Percentiles rank a stretch among this genome's conserved stretches.
Conservation (phyloP, 129 eudicot species). For the Escallonia rubra region DNA sequence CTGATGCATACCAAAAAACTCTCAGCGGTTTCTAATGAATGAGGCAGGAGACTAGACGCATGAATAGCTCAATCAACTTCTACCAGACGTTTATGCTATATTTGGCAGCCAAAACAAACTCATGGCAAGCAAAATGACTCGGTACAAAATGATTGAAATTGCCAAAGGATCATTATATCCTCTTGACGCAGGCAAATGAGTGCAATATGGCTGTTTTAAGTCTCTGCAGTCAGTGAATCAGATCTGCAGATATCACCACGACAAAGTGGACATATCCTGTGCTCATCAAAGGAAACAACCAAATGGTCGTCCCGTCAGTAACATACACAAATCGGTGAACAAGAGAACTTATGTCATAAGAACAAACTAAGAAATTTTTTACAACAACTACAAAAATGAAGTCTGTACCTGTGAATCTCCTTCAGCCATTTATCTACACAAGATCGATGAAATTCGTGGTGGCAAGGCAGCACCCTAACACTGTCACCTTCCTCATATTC, state of each 20-base stretch:
- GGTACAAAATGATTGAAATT: constrained; percentile 25
- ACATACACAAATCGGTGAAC: background rate
- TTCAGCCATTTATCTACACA: constrained; percentile 97
- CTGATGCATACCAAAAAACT: no score
- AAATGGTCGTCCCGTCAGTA: background rate
- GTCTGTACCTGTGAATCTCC: constrained; percentile 83
- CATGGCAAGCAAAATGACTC: background rate
- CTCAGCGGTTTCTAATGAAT: no score
- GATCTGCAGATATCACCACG: constrained; percentile 58
- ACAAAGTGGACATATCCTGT: constrained; percentile 74
- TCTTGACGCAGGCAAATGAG: constrained; percentile 2
- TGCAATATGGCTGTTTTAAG: constrained; percentile 11
- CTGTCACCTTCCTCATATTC: constrained; percentile 93
- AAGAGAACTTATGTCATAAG: no score
- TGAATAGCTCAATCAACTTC: constrained; percentile 9
- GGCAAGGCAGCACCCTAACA: constrained; percentile 79
- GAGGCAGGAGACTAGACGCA: background rate
- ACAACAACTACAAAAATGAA: no score
- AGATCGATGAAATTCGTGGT: constrained; percentile 78
- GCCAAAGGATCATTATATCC: constrained; percentile 5
- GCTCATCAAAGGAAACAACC: constrained; percentile 9
- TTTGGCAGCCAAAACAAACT: background rate
- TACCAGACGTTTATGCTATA: background rate
- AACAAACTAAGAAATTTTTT: no score
- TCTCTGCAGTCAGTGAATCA: constrained; percentile 16